phyloP scores from a whole-genome alignment of 176 grass and related monocot species.

The Tuctoria greenei region DNA sequence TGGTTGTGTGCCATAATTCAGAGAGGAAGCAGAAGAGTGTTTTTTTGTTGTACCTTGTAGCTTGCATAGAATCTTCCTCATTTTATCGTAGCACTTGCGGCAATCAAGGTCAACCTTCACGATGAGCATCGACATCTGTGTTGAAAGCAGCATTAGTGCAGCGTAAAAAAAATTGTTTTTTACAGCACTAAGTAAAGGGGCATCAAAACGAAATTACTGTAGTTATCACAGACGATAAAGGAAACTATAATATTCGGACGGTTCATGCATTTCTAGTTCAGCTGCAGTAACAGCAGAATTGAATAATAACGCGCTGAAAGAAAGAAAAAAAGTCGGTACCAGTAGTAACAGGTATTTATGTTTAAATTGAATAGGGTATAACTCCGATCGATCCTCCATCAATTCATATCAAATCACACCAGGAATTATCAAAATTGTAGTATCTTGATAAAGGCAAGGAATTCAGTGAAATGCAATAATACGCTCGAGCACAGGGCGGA shows the following conservation, averaged over 20 bases:
- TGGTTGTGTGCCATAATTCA: no score
- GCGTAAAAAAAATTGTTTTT: background rate
- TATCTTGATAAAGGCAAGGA: background rate
- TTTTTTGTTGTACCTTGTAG: constrained; percentile 47
- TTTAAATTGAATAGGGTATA: background rate
- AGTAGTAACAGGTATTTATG: background rate
- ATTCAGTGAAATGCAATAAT: background rate
- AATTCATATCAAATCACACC: background rate
- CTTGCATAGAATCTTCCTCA: constrained; percentile 54
- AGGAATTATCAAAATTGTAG: background rate
- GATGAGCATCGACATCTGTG: constrained; percentile 58
- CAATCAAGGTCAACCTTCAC: constrained; percentile 67
- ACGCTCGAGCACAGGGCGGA: background rate
- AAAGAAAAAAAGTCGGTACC: no score
- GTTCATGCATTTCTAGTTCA: background rate
- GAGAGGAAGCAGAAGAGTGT: background rate
- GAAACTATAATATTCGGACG: background rate
- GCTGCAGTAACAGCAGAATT: background rate
- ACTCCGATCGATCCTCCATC: background rate
- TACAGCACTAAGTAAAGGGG: background rate
- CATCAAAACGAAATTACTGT: background rate
- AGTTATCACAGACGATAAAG: background rate
- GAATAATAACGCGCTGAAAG: no score
- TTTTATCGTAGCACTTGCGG: constrained; percentile 54
- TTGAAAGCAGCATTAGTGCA: background rate